Evolutionary conservation across 2,329 filamentous ascomycete genomes (phyloP).

Genomic region (Claviceps sp.): DNA sequence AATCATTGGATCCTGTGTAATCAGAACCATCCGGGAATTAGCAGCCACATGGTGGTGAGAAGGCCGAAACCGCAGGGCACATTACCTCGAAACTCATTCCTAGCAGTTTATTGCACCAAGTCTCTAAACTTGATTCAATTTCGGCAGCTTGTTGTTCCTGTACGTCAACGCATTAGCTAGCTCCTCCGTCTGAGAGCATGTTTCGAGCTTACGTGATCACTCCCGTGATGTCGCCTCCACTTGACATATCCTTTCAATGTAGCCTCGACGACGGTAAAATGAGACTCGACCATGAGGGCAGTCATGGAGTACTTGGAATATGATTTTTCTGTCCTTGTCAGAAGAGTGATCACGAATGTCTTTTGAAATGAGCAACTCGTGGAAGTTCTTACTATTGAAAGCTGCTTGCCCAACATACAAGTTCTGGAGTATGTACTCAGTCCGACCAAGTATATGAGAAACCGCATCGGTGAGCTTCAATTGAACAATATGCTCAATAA

Average conservation of each 20-base stretch:
- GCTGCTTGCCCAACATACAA: conserved; percentile 58
- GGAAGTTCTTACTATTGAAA: conserved; percentile 43
- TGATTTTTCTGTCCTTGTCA: conserved; percentile 28
- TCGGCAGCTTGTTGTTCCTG: conserved; percentile 37
- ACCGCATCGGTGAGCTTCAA: conserved; percentile 75
- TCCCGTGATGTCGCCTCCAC: conserved; percentile 39
- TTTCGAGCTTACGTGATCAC: conserved; percentile 16
- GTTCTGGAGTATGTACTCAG: conserved; percentile 59
- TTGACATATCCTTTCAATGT: conserved; percentile 79
- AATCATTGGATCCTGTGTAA: conserved; percentile 58
- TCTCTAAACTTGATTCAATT: conserved; percentile 51
- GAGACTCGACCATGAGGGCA: conserved; percentile 72
- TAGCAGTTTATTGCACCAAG: conserved; percentile 61
- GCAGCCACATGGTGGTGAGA: not conserved
- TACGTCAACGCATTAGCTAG: not conserved
- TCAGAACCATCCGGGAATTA: not conserved
- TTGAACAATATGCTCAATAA: conserved; percentile 78
- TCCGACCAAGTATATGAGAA: conserved; percentile 69
- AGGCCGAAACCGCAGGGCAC: not conserved
- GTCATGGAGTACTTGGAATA: conserved; percentile 58
- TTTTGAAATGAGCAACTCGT: not conserved
- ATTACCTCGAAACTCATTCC: conserved; percentile 53
- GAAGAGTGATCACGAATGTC: not conserved
- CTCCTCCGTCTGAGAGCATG: not conserved
- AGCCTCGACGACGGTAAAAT: conserved; percentile 80